Evolutionary conservation across 2,329 filamentous ascomycete genomes (phyloP), one percentile per base, ranked within the genome.

Genomic region (Aureobasidium mangrovei): DNA sequence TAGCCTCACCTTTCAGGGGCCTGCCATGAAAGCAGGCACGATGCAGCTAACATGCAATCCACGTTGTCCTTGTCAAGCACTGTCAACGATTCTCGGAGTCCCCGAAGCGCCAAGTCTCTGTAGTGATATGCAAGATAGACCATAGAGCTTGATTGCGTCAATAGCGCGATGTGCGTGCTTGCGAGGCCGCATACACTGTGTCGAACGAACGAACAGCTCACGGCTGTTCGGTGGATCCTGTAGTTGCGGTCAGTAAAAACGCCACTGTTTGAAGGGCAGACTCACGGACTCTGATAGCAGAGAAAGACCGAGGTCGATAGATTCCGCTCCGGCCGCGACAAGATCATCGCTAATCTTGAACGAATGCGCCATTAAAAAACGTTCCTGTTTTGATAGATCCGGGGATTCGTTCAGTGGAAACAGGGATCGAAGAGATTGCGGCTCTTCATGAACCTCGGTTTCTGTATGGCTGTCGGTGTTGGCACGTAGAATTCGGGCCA

Each of bases 21-120:
- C 38, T 54, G 52, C 43, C 41, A 54, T 40, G 38, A 44, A 8
- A 54, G n/a, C 42, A 54, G 33, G 41, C 27, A 46, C 7, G 42
- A 54, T 9, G 52, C 52, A 24, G 43, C 43, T n/a, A 54, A n/a
- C 52, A 54, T 54, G 32, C 29, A 32, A 40, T 54, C 52, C 4
- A 47, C 41, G 24, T 45, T 53, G 26, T 45, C 29, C 12, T 38
- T 26, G 36, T 46, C 29, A 8, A 44, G 52, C 10, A 32, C 43
- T 18, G 42, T 24, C 32, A 44, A 31, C 4, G 52, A 43, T 26
- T 54, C 43, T 2, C 52, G 52, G 18, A 54, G 43, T 44, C 38
- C 52, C 24, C 36, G 43, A 35, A 54, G 43, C 9, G 52, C 52
- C 28, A 44, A 12, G 27, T 27, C 44, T 26, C 39, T 46, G 43